Conservation (phyloP, 192 early-diverging fungal genomes). For the Phycomyces blakesleeanus region DNA sequence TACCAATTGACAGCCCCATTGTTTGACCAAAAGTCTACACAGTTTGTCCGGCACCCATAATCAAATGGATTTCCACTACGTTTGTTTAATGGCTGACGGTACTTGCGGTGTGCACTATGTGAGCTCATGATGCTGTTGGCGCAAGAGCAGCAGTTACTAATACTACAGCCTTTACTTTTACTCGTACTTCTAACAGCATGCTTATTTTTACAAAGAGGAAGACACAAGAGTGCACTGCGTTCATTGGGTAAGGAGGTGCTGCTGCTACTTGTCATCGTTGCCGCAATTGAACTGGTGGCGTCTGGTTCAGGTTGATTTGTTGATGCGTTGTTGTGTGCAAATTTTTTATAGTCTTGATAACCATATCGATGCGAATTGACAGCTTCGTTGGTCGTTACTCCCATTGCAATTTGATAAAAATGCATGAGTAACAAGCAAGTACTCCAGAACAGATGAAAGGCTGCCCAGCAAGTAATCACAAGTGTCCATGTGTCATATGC, state of each 20-base stretch:
- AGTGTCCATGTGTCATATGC: constrained; percentile 72
- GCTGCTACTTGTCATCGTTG: constrained; percentile 46
- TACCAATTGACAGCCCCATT: constrained; percentile 53
- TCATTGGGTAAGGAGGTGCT: constrained; percentile 11
- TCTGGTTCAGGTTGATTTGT: not conserved
- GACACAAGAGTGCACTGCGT: too few species aligned
- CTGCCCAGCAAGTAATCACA: constrained; percentile 67
- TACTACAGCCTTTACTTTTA: constrained; percentile 3
- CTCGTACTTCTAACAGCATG: constrained; percentile 32
- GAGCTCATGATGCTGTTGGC: constrained; percentile 36
- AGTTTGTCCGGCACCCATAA: constrained; percentile 76
- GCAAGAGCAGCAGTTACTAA: constrained; percentile 18
- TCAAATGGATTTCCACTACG: constrained; percentile 70
- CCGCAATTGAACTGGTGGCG: constrained; percentile 36
- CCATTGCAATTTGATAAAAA: constrained; percentile 69
- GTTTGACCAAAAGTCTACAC: constrained; percentile 80
- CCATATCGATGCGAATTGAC: constrained; percentile 74
- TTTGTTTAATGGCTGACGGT: constrained; percentile 14
- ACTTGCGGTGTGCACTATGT: constrained; percentile 32
- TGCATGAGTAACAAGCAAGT: constrained; percentile 72
- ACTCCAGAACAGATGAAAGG: constrained; percentile 79
- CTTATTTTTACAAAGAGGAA: too few species aligned
- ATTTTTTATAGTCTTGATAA: constrained; percentile 33
- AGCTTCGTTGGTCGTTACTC: constrained; percentile 89
- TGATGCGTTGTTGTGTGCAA: too few species aligned